Base-by-base conservation (phyloP, 495 filamentous ascomycete genomes). In the Daldinia vernicosa region DNA sequence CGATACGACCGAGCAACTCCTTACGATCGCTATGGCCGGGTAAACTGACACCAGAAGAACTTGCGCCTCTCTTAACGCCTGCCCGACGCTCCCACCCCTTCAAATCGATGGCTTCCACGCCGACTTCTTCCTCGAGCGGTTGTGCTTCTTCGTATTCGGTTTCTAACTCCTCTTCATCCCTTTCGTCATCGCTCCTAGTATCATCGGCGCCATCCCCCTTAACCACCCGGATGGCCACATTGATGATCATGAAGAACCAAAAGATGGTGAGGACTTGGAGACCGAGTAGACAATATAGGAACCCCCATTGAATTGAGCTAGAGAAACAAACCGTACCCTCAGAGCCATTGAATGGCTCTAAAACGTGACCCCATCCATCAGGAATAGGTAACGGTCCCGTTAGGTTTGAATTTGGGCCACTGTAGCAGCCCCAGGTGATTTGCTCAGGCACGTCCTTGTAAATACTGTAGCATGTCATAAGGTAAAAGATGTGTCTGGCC, bases 221-320 rank as follows among this genome's bases (percentile, higher is more conserved):
- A 17, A 98, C 72, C 1, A 97, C 92, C 32, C 87, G 88, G 57
- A 89, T 81, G 19, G 93, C 94, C 1, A 98, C 92, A 27, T 87
- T 86, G 28, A 93, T 75, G 74, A 98, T 97, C 89, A 97, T 91
- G 72, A 82, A 86, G 77, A 98, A 96, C 95, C 95, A 98, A 71
- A 95, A 83, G 33, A 97, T 81, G 17, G 91, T 92, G 32, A 98
- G 83, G 8, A 84, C 81, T 77, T 98, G 93, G n/a, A 98, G 80
- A 39, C 88, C 85, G 15, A 96, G 81, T 15, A 98, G 85, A 58
- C 92, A 84, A 33, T 84, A 84, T 9, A 98, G 81, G 81, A 98
- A 98, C 37, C 84, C 80, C 83, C 84, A 91, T 69, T 90, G 88
- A 76, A 97, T 86, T 22, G 81, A 84, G 33, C 85, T 77, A 65